These are phyloP conservation scores for Metarhizium rileyi DNA, from an alignment of 2,329 filamentous ascomycete species.

Conservation along the genomic window DNA sequence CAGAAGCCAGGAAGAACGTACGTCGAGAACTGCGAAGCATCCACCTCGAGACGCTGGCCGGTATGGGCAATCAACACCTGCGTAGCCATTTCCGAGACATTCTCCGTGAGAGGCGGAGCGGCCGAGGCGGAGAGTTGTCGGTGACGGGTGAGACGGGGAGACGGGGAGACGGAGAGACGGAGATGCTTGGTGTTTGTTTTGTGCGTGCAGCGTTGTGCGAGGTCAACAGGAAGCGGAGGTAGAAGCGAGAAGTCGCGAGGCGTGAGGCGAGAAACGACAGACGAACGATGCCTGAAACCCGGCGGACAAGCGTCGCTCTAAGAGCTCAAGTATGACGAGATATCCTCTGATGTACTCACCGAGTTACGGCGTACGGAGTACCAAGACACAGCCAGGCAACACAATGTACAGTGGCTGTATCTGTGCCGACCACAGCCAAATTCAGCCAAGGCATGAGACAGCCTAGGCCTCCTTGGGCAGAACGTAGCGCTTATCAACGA, in stretches of 20 bases:
- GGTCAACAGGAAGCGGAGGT: not conserved
- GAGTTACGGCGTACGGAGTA: too few species aligned
- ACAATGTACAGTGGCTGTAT: not conserved
- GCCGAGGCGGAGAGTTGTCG: slow-evolving; percentile 1
- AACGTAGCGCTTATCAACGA: not conserved
- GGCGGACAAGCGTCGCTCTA: not conserved
- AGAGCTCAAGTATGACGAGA: not conserved
- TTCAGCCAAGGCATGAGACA: slow-evolving; percentile 2
- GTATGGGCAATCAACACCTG: slow-evolving; percentile 88
- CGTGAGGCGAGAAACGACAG: not conserved
- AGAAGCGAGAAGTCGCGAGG: not conserved
- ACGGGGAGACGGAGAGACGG: not conserved
- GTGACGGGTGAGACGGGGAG: not conserved
- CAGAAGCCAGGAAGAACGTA: slow-evolving; percentile 28
- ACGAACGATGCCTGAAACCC: not conserved
- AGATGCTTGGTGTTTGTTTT: not conserved
- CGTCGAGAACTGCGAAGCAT: slow-evolving; percentile 67
- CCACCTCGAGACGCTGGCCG: slow-evolving; percentile 74
- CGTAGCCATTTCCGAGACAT: slow-evolving; percentile 68
- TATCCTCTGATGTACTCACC: not conserved
- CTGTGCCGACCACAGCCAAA: not conserved
- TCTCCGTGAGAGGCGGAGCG: slow-evolving; percentile 21
- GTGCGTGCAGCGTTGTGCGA: not conserved
- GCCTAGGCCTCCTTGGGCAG: not conserved
- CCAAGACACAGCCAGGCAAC: not conserved